A percentile compares a stretch with the other conserved stretches of the same genome.
phyloP scores from a whole-genome alignment of 108 stramenopile species.

The Pseudonitzschia pungens region DNA sequence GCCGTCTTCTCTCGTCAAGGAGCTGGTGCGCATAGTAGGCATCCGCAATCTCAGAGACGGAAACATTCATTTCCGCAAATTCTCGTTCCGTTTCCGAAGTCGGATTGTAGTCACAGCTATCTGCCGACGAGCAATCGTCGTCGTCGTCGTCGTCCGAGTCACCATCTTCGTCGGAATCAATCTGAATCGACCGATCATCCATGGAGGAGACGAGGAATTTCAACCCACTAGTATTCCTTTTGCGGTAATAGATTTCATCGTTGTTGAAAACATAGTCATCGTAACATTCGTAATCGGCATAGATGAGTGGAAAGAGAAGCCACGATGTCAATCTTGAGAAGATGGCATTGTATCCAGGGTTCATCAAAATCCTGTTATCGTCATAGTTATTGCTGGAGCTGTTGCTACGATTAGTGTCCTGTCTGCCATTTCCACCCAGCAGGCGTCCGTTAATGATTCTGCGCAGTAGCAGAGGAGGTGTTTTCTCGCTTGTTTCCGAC shows the following conservation, averaged over 20 bases:
- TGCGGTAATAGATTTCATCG: neutral
- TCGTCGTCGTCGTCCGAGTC: conserved; percentile 13
- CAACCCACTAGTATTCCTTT: neutral
- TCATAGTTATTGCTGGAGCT: neutral
- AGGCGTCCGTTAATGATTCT: conserved; percentile 38
- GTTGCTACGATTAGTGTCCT: neutral
- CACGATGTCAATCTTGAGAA: conserved; percentile 32
- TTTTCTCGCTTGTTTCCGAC: neutral
- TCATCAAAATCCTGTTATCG: neutral
- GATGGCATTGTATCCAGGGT: neutral
- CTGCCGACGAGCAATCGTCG: conserved; percentile 17
- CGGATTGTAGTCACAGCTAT: neutral
- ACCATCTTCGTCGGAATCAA: conserved; percentile 26
- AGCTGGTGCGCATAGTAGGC: conserved; percentile 52
- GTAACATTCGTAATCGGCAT: conserved; percentile 22
- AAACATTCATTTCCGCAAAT: conserved; percentile 20
- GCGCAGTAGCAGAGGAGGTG: neutral
- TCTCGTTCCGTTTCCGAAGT: conserved; percentile 12
- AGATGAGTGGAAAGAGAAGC: conserved; percentile 29
- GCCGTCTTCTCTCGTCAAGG: conserved; percentile 14
- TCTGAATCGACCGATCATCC: conserved; percentile 18
- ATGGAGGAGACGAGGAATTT: conserved; percentile 9
- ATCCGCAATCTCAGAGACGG: conserved; percentile 43
- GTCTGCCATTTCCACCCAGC: conserved; percentile 29
- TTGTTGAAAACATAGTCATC: conserved; percentile 7